Conservation (phyloP, 148 eudicot genomes). For the Euryodendron excelsum region DNA sequence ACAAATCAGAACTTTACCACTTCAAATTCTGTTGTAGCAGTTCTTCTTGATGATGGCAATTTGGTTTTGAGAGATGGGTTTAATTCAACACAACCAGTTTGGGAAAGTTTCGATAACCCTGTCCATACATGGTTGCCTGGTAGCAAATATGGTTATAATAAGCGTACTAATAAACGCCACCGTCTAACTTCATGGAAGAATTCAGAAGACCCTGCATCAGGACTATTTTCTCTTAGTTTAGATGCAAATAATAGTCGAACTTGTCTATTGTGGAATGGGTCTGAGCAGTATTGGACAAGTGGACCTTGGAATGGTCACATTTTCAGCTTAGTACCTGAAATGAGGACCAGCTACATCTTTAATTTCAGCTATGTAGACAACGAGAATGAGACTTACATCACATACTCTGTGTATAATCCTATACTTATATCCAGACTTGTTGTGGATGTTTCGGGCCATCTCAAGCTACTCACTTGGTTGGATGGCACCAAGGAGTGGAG, state of each 20-base stretch:
- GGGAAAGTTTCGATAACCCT: conserved; percentile 51
- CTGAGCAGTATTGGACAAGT: conserved; percentile 28
- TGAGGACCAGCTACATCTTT: conserved; percentile 27
- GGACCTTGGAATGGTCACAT: conserved; percentile 36
- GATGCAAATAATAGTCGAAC: conserved; percentile 35
- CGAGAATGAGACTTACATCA: conserved; percentile 38
- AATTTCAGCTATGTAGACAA: conserved; percentile 28
- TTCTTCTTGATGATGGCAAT: conserved; percentile 46
- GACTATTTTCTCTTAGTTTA: conserved; percentile 27
- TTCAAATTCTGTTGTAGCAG: conserved; percentile 25
- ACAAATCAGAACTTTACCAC: conserved; percentile 26
- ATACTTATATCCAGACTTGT: conserved; percentile 22
- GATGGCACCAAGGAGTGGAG: conserved; percentile 26
- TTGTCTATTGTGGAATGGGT: conserved; percentile 33
- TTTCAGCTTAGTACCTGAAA: conserved; percentile 39
- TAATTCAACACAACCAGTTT: conserved; percentile 23
- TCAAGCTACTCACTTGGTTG: conserved; percentile 22
- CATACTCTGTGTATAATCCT: conserved; percentile 17
- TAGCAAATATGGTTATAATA: conserved; percentile 29
- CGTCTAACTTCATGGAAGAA: conserved; percentile 47
- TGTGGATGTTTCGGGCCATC: conserved; percentile 36
- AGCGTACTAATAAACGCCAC: conserved; percentile 18
- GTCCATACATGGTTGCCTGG: conserved; percentile 39
- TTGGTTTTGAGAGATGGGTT: conserved; percentile 40
- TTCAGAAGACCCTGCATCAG: conserved; percentile 36